Evolutionary conservation across 306 rosid genomes (phyloP), one percentile per base, ranked within the genome.

Genomic region (Dryas alaskensis): DNA sequence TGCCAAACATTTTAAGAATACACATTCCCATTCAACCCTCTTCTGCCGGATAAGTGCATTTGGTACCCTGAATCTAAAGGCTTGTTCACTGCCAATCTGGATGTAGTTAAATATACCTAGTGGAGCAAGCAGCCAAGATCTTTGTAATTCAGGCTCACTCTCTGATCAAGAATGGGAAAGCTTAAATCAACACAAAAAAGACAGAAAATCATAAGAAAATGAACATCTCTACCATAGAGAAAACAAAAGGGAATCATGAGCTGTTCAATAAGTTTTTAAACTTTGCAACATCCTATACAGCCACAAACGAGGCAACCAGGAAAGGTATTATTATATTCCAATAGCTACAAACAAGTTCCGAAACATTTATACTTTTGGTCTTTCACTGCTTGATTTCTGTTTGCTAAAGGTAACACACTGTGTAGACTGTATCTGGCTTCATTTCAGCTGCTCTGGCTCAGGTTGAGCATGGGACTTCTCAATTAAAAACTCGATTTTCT

Each of bases 401-500:
- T 74, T 54, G 48, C 2, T 27, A 60, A 27, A 53, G 3, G 70
- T 27, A 59, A 62, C 59, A 58, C 49, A 73, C 70, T 13, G 11
- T 22, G 54, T 12, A 13, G 68, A 19, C 7, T 6, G n/a, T 54
- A 60, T 43, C 72, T 39, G 75, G 62, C 49, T 62, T 52, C 57
- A 40, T 39, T 67, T 85, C 83, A 72, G 67, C 83, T 68, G 61
- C 77, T 57, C 53, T 25, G 6, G 4, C 75, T 55, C 71, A 5
- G 76, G 53, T 61, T 87, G 67, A 74, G 87, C 61, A 25, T 62
- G 81, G 1, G 87, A 80, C 81, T 83, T 89, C 86, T 81, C 92
- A 69, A 89, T 66, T 50, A 87, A 86, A 71, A 72, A 71, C 82
- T 92, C 96, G 2, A 92, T 84, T 83, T 84, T 89, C 96, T 92